These are phyloP conservation scores for Beta corolliflora DNA, from an alignment of 179 eudicot species.

Conservation along the genomic window DNA sequence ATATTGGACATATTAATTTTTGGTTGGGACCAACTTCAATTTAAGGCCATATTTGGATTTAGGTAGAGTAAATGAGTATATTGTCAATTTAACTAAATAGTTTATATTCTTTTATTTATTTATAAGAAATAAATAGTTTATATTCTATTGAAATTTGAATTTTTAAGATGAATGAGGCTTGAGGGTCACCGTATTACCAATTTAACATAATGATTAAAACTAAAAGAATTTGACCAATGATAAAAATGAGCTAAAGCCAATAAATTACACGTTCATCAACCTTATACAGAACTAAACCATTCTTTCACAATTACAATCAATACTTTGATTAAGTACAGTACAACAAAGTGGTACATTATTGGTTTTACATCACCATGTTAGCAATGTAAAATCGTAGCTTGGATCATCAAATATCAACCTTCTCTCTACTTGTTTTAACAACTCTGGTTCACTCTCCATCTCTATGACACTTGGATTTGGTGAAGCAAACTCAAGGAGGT, in stretches of 20 bases:
- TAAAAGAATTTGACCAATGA: neutral
- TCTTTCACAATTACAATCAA: no score
- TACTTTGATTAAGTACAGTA: no score
- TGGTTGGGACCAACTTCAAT: no score
- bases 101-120: no score
- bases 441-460: neutral
- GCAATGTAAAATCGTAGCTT: neutral
- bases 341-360: neutral
- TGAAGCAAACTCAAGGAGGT: slow-evolving; percentile 42
- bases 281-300: neutral
- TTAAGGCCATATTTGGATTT: no score
- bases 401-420: slow-evolving; percentile 13
- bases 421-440: slow-evolving; percentile 6
- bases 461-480: slow-evolving; percentile 33
- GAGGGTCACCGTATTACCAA: neutral
- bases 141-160: no score
- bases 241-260: no score
- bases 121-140: no score
- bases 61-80: neutral
- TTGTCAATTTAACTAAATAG: no score
- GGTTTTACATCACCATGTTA: slow-evolving; percentile 14
- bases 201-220: neutral
- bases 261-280: neutral
- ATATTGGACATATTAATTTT: no score
- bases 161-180: neutral